A percentile compares a stretch with the other conserved stretches of the same genome.
Conservation (phyloP, 2,329 filamentous ascomycete genomes). For the Ascomycota sp. region DNA sequence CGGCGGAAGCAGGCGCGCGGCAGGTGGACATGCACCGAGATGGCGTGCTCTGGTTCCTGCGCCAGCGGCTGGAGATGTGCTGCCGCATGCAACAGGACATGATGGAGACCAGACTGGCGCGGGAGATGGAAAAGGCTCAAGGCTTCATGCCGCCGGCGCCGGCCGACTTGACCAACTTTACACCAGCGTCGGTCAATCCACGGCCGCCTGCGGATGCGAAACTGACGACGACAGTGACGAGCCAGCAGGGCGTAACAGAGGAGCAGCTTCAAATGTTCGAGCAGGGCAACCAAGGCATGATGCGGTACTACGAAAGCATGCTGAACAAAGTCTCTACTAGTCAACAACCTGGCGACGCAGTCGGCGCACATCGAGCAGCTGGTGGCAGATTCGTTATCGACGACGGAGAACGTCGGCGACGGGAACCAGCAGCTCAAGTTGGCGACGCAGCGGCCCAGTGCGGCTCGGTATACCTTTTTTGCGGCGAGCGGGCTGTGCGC, state of each 20-base stretch:
- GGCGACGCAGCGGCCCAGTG: conserved; percentile 51
- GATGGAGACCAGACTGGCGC: conserved; percentile 74
- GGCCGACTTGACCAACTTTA: conserved; percentile 14
- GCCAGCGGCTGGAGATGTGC: conserved; percentile 54
- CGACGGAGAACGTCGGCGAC: conserved; percentile 66
- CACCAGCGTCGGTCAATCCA: conserved; percentile 5
- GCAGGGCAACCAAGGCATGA: conserved; percentile 77
- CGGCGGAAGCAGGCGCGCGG: conserved; percentile 50
- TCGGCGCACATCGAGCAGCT: conserved; percentile 78
- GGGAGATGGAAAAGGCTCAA: conserved; percentile 77
- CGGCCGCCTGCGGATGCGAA: neutral
- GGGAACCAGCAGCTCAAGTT: conserved; percentile 85
- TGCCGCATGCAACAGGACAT: conserved; percentile 66
- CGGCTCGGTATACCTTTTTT: conserved; percentile 61
- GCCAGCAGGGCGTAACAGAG: conserved; percentile 40
- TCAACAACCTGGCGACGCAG: conserved; percentile 68
- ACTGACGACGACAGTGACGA: conserved; percentile 5
- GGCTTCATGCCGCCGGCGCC: conserved; percentile 37
- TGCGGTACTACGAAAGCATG: conserved; percentile 86
- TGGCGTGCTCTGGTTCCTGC: conserved; percentile 64
- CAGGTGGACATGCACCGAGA: conserved; percentile 54
- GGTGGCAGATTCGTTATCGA: conserved; percentile 62
- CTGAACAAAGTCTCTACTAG: conserved; percentile 74
- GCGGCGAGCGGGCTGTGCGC: conserved; percentile 57
- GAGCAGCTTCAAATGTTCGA: conserved; percentile 90